Percentiles rank a stretch among this genome's conserved stretches.
phyloP scores from a whole-genome alignment of 2,329 filamentous ascomycete genomes.

The Sarocladium kiliense region DNA sequence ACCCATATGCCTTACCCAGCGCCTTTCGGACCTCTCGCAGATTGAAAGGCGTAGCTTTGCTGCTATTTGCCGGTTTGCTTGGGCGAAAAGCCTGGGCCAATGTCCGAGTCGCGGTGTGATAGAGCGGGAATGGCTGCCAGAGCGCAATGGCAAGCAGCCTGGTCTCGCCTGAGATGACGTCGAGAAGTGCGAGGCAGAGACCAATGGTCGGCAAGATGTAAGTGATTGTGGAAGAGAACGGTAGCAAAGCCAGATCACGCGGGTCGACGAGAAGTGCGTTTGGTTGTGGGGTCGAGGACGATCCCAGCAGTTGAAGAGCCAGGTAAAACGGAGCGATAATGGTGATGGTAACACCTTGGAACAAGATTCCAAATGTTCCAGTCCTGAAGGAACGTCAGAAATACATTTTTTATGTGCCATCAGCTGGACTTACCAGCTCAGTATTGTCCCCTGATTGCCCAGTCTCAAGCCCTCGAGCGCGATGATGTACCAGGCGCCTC shows the following conservation, averaged over 20 bases:
- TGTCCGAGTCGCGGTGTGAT: conserved; percentile 3
- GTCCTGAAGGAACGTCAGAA: conserved; percentile 9
- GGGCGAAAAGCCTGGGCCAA: conserved; percentile 1
- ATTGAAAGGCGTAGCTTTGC: too few relatives aligned
- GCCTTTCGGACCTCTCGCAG: neutral
- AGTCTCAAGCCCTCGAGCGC: conserved; percentile 9
- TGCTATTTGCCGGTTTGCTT: too few relatives aligned
- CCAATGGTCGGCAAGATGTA: conserved; percentile 8
- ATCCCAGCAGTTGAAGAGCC: conserved; percentile 4
- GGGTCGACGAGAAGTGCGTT: conserved; percentile 8
- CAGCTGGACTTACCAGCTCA: conserved; percentile 9
- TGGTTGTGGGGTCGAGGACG: neutral
- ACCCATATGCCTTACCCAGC: neutral
- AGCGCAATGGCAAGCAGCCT: conserved; percentile 9
- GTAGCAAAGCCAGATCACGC: conserved; percentile 3
- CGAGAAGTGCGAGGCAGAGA: conserved; percentile 7
- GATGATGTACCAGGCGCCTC: conserved; percentile 11
- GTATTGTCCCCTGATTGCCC: conserved; percentile 1
- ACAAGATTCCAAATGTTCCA: conserved; percentile 8
- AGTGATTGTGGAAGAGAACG: conserved; percentile 4
- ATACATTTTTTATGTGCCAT: neutral
- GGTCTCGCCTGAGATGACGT: neutral
- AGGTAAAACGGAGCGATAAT: conserved; percentile 11
- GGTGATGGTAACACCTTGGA: conserved; percentile 11
- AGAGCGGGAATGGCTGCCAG: conserved; percentile 12